Evolutionary conservation across 108 stramenopile species (phyloP).

Genomic region (Bacterosira constricta): DNA sequence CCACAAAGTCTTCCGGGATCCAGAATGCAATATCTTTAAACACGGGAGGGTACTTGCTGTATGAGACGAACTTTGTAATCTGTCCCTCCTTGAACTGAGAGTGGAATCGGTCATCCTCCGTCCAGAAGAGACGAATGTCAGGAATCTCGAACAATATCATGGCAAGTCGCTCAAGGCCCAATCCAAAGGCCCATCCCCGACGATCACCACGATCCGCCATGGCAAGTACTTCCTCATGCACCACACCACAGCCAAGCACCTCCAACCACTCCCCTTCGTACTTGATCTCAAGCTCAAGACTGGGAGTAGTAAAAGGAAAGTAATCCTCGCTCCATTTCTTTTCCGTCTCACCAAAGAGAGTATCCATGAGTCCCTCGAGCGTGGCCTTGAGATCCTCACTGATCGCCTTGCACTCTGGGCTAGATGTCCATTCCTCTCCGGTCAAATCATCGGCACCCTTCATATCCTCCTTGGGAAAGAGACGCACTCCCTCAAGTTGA

Average conservation of each 20-base stretch:
- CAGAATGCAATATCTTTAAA: conserved; percentile 88
- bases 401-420: conserved; percentile 33
- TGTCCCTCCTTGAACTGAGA: conserved; percentile 81
- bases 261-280: conserved; percentile 96
- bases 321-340: conserved; percentile 74
- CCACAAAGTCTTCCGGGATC: conserved; percentile 68
- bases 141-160: conserved; percentile 96
- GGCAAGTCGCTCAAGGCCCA: conserved; percentile 91
- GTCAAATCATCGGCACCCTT: conserved; percentile 22
- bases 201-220: conserved; percentile 71
- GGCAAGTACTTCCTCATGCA: conserved; percentile 84
- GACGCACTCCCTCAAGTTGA: conserved; percentile 92
- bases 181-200: conserved; percentile 93
- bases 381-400: conserved; percentile 59
- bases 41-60: conserved; percentile 86
- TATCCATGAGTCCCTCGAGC: conserved; percentile 73
- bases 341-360: conserved; percentile 66
- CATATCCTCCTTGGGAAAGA: conserved; percentile 47
- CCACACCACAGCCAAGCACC: conserved; percentile 95
- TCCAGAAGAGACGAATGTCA: conserved; percentile 95
- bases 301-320: conserved; percentile 97
- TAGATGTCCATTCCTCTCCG: conserved; percentile 38
- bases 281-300: conserved; percentile 92
- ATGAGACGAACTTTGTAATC: conserved; percentile 68
- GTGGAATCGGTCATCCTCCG: conserved; percentile 86